These are phyloP conservation scores for Cytospora mali DNA, from an alignment of 2,329 filamentous ascomycete genomes.

Conservation along the genomic window DNA sequence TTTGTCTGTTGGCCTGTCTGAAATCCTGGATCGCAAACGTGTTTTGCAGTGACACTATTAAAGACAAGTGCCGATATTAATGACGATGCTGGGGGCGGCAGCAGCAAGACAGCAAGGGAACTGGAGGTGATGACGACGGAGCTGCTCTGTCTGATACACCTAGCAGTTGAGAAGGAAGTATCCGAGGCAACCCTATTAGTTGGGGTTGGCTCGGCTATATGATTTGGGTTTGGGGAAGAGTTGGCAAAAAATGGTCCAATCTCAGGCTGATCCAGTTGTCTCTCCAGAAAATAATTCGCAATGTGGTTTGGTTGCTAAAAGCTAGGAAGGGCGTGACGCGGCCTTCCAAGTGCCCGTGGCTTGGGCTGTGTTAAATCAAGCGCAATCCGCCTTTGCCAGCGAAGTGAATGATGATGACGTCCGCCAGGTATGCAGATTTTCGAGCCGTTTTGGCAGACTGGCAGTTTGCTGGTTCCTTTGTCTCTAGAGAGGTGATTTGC, in stretches of 20 bases:
- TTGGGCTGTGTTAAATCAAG: neutral
- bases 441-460: too few relatives aligned
- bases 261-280: neutral
- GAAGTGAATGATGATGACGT: neutral
- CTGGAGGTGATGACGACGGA: neutral
- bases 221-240: neutral
- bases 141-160: neutral
- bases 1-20: too few relatives aligned
- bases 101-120: neutral
- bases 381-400: neutral
- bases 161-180: neutral
- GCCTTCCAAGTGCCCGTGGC: constrained; percentile 7
- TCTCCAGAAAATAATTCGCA: constrained; percentile 13
- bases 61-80: neutral
- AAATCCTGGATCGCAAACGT: neutral
- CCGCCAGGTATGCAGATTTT: neutral
- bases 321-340: constrained; percentile 26
- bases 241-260: neutral
- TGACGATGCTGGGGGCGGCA: neutral
- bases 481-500: neutral
- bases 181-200: neutral
- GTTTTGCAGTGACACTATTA: neutral
- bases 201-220: neutral
- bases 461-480: neutral
- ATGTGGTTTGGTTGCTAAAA: constrained; percentile 11